Percentiles rank a stretch among this genome's conserved stretches.
Evolutionary conservation across 257 asterid genomes (phyloP).

Genomic region (Echites panduratus): DNA sequence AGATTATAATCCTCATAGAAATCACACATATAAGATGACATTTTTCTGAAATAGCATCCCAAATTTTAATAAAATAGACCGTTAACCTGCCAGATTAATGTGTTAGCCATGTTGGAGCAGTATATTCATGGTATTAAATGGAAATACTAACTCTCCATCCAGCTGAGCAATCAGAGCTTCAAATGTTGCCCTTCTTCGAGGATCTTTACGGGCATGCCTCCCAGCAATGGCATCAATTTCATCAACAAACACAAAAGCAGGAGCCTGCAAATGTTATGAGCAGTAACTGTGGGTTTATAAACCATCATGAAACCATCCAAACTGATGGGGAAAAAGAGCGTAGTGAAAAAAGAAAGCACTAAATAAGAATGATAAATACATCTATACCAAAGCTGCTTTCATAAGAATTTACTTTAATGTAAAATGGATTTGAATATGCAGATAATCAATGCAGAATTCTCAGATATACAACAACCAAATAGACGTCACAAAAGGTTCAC

Average conservation of each 20-base stretch:
- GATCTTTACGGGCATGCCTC: slow-evolving; percentile 87
- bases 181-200: slow-evolving; percentile 77
- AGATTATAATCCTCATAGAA: background rate
- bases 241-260: slow-evolving; percentile 89
- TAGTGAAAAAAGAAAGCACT: background rate
- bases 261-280: slow-evolving; percentile 63
- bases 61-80: background rate
- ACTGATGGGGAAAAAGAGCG: background rate
- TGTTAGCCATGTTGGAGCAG: background rate
- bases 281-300: slow-evolving; percentile 12
- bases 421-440: background rate
- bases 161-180: slow-evolving; percentile 90
- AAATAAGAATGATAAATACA: background rate
- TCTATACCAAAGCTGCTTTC: background rate
- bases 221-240: slow-evolving; percentile 99
- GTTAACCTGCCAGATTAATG: background rate
- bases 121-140: slow-evolving; percentile 13
- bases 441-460: background rate
- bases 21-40: background rate
- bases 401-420: background rate
- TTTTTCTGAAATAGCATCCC: slow-evolving; percentile 10
- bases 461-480: background rate
- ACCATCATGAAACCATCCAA: background rate
- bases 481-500: background rate
- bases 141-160: slow-evolving; percentile 89